These are phyloP conservation scores for Polygonum aviculare DNA, from an alignment of 148 eudicot species.

Conservation along the genomic window DNA sequence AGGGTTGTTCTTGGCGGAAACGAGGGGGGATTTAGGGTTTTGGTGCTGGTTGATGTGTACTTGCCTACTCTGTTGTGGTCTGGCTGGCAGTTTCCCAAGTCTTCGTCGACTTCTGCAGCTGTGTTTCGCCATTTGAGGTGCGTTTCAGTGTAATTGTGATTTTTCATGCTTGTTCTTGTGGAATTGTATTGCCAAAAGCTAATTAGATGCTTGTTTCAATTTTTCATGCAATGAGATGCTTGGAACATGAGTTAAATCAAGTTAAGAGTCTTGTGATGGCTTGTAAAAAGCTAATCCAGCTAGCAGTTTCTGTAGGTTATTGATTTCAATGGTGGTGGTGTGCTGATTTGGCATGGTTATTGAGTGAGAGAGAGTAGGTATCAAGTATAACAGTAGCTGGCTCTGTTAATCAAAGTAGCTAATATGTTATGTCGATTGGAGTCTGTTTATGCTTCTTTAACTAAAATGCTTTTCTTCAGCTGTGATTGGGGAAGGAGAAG, in stretches of 20 bases:
- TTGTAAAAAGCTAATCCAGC: neutral
- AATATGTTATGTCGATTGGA: neutral
- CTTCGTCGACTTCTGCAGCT: conserved; percentile 44
- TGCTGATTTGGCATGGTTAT: neutral
- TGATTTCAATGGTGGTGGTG: neutral
- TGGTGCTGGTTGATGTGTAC: conserved; percentile 71
- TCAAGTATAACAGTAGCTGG: neutral
- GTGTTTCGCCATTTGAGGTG: conserved; percentile 82
- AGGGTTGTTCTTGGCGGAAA: conserved; percentile 14
- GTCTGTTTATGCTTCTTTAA: neutral
- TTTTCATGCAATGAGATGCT: neutral
- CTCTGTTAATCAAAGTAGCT: neutral
- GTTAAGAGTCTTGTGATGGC: neutral
- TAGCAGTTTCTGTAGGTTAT: neutral
- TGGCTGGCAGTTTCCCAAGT: conserved; percentile 83
- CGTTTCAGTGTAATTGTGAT: neutral
- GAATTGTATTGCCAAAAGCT: neutral
- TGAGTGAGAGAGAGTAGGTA: neutral
- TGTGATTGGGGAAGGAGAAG: conserved; percentile 75
- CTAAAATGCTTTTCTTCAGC: conserved; percentile 31
- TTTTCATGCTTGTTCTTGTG: neutral
- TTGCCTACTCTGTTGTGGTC: conserved; percentile 51
- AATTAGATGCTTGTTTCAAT: neutral
- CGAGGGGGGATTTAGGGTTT: conserved; percentile 31
- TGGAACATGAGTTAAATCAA: neutral